phyloP scores from a whole-genome alignment of 208 protist species.

The Trichomonas vaginalis region DNA sequence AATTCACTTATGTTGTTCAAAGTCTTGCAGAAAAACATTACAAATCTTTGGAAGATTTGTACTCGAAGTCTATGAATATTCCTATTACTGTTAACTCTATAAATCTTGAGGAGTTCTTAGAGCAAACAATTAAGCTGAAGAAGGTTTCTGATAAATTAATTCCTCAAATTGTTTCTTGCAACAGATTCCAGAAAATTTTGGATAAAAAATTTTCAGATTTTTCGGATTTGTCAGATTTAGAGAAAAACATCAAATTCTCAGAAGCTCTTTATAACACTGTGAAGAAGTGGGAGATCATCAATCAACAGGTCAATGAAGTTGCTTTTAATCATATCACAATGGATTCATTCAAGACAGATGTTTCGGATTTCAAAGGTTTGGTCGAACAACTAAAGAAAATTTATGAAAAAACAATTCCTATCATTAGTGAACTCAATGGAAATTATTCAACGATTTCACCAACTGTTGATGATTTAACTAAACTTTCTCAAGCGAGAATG shows the following conservation, averaged over 20 bases:
- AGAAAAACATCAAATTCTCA: not conserved
- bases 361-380: not conserved
- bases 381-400: not conserved
- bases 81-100: not conserved
- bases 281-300: not conserved
- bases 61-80: not conserved
- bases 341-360: not conserved
- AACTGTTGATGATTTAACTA: not conserved
- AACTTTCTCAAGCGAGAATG: not conserved
- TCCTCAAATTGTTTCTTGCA: not conserved
- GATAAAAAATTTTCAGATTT: not conserved
- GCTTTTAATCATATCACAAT: not conserved
- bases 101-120: not conserved
- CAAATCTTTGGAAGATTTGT: not conserved
- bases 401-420: not conserved
- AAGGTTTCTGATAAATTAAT: not conserved
- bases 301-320: not conserved
- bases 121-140: not conserved
- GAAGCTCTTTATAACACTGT: not conserved
- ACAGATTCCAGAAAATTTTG: not conserved
- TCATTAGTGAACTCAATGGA: not conserved
- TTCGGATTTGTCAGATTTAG: not conserved
- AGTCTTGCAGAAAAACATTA: not conserved
- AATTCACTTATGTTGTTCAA: not conserved
- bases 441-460: not conserved